Evolutionary conservation across 2,329 filamentous ascomycete genomes (phyloP), one percentile per base, ranked within the genome.

Genomic region (Colletotrichum brevisporum): DNA sequence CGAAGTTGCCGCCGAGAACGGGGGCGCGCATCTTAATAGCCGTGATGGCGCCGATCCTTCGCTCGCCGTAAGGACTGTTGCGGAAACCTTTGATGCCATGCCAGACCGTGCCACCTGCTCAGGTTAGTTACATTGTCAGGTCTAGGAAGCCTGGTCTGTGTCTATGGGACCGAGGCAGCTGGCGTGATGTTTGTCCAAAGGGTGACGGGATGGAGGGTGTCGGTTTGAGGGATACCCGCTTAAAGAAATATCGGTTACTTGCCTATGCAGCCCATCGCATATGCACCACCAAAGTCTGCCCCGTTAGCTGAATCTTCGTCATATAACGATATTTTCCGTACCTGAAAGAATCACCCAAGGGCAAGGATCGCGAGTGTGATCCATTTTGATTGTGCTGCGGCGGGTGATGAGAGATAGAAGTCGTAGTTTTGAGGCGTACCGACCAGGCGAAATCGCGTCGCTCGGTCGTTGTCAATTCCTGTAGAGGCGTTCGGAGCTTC

Each of bases 11-110:
- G 78, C 96, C 96, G 55, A 98, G 89, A 41, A 98, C 95, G 2
- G 96, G 96, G 50, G 96, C 96, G 79, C 96, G 92, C 79, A 96
- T 95, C 88, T 99, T 99, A 83, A 99, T 94, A 70, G 96, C 96
- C 76, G 95, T 98, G 83, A 99, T 88, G 75, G 96, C 94, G 80
- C 96, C 96, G 86, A 98, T 95, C 81, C 95, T 89, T 80, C 96
- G 90, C 86, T 99, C 96, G 80, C 96, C 96, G 81, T 97, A 94
- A 45, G 93, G 93, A 68, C 91, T 93, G 84, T 94, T 97, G 79
- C 94, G 87, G 84, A 94, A 96, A 69, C 95, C 96, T 85, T 99
- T 99, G 73, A 98, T 92, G 76, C 95, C 95, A 84, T 98, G 95
- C 95, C 95, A 98, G 80, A 98, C 92, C 76, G 93, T 92, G 76